Evolutionary conservation across 2,329 filamentous ascomycete genomes (phyloP), one percentile per base, ranked within the genome.

Genomic region (Talaromyces sp.): DNA sequence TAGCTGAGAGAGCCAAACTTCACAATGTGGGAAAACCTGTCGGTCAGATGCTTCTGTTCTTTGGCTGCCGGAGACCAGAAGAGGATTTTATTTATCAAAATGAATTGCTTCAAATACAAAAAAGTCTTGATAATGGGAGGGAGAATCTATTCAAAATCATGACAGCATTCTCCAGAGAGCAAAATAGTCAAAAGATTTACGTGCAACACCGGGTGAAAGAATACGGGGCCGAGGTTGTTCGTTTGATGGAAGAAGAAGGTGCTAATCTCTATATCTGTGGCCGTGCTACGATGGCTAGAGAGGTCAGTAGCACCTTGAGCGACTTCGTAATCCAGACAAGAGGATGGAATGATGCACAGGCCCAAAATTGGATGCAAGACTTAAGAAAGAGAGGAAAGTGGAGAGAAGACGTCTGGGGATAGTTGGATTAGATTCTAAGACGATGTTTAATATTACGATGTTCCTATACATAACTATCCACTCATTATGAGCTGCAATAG

Each of bases 361-460:
- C 53, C 4, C 32, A 27, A 9, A 11, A 9, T 26, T 54, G 51
- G 57, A 59, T 32, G 24, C n/a, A 35, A 51, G 26, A 19, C 6
- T 27, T 19, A 11, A 59, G 53, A 17, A 55, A 55, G 32, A 24
- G 17, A 24, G 50, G 35, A 19, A 27, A 26, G 17, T 59, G 51
- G 32, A 50, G 54, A n/a, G 57, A 59, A 27, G 57, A 55, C 32
- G 57, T 59, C 10, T 59, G 51, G 57, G 51, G 57, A 24, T 58
- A 38, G 17, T n/a, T 38, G 6, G 35, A 38, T 13, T n/a, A 38
- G 14, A n/a, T 38, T 38, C 6, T 38, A 38, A n/a, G 17, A 38
- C 35, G 5, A n/a, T 8, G 7, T 38, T 38, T 13, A 38, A 8
- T 38, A 7, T n/a, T 38, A n/a, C 35, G 17, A 38, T 38, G 17